Conservation (phyloP, 805 yeast species). For the Nakazawaea ernobii region DNA sequence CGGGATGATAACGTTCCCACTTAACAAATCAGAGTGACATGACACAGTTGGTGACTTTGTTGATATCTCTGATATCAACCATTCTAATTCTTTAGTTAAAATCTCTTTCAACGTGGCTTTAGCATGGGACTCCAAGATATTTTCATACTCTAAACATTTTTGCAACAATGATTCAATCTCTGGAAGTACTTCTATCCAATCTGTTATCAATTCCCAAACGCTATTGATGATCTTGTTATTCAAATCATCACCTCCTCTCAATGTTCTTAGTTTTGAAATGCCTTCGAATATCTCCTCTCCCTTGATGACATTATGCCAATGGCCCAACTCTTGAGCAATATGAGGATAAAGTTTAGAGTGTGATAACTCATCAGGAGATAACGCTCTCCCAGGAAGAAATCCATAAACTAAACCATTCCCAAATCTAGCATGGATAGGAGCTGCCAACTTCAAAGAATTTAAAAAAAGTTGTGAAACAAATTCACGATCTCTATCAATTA, state of each 20-base stretch:
- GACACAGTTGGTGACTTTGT: constrained; percentile 50
- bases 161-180: constrained; percentile 32
- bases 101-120: constrained; percentile 25
- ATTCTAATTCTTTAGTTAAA: constrained; percentile 44
- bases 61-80: constrained; percentile 42
- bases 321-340: constrained; percentile 62
- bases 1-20: constrained; percentile 70
- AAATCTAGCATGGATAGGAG: constrained; percentile 61
- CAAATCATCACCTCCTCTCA: constrained; percentile 12
- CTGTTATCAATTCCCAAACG: constrained; percentile 54
- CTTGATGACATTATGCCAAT: constrained; percentile 56
- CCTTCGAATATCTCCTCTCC: constrained; percentile 42
- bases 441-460: constrained; percentile 56
- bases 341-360: constrained; percentile 42
- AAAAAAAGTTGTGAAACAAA: constrained; percentile 64
- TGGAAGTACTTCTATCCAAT: constrained; percentile 64
- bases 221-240: constrained; percentile 30
- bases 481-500: constrained; percentile 71
- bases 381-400: constrained; percentile 57
- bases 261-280: constrained; percentile 31
- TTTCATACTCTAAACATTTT: constrained; percentile 30
- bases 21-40: constrained; percentile 65
- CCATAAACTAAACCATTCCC: constrained; percentile 73
- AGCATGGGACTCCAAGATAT: constrained; percentile 15
- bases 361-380: constrained; percentile 49